Evolutionary conservation across 2,329 filamentous ascomycete genomes (phyloP), one percentile per base, ranked within the genome.

Genomic region (Fusarium sp.): DNA sequence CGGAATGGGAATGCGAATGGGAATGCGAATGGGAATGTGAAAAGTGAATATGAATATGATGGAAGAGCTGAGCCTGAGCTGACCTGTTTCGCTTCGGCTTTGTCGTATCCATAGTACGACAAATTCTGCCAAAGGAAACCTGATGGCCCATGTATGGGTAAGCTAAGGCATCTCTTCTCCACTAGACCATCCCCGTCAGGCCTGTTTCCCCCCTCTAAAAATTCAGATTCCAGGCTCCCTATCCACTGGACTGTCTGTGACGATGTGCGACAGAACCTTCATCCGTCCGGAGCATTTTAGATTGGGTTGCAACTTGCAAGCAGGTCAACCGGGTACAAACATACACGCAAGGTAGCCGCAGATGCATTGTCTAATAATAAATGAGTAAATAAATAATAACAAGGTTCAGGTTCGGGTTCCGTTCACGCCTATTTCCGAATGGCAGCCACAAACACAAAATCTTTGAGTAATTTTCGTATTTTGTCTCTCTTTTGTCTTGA

Each of bases 381-480:
- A 55, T 35, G 19, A 26, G 13, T 44, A 32, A 13, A 26, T 10
- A 26, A 24, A 24, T 28, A 35, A 7, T 17, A 35, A 17, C 13
- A 35, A 35, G 32, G 24, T 24, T 7, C 26, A 26, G 8, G 17
- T 17, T 35, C 9, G 22, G 32, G 37, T 52, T 41, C 30, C 17
- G 49, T 56, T 55, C 40, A 26, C 20, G 41, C 33, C 46, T 45
- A 19, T 58, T 55, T 26, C 26, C 24, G 55, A 55, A 20, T n/a
- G 47, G 19, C 30, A 41, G 30, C 35, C n/a, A 30, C 46, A 56
- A 20, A 33, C n/a, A 30, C 46, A 56, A 20, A 33, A 35, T 26
- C 28, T 30, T 47, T 26, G 26, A 35, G 24, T 41, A 22, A 62
- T 62, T 62, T 62, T 62, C 47, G 58, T 49, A 49, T 56, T 11